Percentiles rank a stretch among this genome's conserved stretches.
Conservation (phyloP, 2,329 filamentous ascomycete species). For the Aspergillus tanneri region DNA sequence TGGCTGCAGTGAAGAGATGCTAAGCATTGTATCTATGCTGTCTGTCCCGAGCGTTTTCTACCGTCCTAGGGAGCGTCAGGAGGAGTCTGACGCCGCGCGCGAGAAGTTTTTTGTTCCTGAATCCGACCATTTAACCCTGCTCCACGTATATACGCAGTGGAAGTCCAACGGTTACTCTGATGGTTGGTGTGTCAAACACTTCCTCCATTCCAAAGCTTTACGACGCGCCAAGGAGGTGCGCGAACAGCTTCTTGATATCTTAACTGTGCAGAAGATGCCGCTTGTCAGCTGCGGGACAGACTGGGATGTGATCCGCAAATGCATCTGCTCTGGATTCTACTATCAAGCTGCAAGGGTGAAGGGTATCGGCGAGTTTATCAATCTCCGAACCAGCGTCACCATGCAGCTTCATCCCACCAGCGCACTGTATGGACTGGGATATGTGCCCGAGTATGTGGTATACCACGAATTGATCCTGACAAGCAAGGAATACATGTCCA, state of each 20-base stretch:
- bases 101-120: conserved; percentile 99
- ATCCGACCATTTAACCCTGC: conserved; percentile 90
- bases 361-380: conserved; percentile 96
- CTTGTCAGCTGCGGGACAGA: conserved; percentile 89
- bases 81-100: conserved; percentile 90
- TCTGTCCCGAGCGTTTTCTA: conserved; percentile 97
- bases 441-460: conserved; percentile 93
- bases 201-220: conserved; percentile 91
- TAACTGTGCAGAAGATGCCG: conserved; percentile 88
- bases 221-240: conserved; percentile 90
- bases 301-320: conserved; percentile 93
- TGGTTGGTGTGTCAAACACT: conserved; percentile 89
- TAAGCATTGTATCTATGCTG: conserved; percentile 97
- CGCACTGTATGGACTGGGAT: conserved; percentile 86
- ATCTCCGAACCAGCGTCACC: conserved; percentile 88
- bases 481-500: conserved; percentile 96
- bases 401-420: conserved; percentile 94
- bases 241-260: conserved; percentile 90
- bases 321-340: conserved; percentile 97
- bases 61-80: conserved; percentile 90
- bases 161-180: conserved; percentile 85
- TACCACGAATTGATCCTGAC: conserved; percentile 98
- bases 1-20: conserved; percentile 93
- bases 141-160: conserved; percentile 97
- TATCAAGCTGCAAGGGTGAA: conserved; percentile 96